Percentiles rank a stretch among this genome's conserved stretches.
Conservation (phyloP, 768 basidiomycete species). For the Hydnomerulius pinastri region DNA sequence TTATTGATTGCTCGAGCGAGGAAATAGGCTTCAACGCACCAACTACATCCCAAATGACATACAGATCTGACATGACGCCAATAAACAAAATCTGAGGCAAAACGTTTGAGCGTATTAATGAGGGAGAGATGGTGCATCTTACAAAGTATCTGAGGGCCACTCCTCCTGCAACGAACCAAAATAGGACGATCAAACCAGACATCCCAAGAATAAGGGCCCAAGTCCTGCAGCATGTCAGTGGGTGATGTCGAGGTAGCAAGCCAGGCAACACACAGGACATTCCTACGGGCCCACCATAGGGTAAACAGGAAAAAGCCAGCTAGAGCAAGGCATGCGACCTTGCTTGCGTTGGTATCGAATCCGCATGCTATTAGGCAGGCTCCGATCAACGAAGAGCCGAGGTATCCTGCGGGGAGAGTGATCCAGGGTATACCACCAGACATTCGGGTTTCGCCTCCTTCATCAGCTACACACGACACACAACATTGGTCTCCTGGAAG, state of each 20-base stretch:
- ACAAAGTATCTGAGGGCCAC: conserved; percentile 79
- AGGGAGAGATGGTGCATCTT: conserved; percentile 16
- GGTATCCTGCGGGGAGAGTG: conserved; percentile 84
- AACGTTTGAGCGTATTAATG: not conserved
- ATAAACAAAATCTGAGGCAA: conserved; percentile 68
- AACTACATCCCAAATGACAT: conserved; percentile 86
- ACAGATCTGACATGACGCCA: conserved; percentile 86
- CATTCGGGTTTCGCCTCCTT: conserved; percentile 87
- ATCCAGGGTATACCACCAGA: conserved; percentile 81
- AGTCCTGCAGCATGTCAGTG: conserved; percentile 45
- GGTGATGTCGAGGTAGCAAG: not conserved
- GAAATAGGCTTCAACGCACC: conserved; percentile 43
- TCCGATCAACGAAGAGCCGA: conserved; percentile 85
- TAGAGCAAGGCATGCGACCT: conserved; percentile 76
- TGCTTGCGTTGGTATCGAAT: conserved; percentile 87
- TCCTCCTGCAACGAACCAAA: conserved; percentile 81
- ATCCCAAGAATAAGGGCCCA: conserved; percentile 81
- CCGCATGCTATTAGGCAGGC: conserved; percentile 86
- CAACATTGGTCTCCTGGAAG: conserved; percentile 10
- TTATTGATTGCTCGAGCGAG: not conserved
- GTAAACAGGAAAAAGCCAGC: conserved; percentile 87
- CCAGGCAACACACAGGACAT: conserved; percentile 58
- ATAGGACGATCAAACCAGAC: conserved; percentile 75
- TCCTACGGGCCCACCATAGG: conserved; percentile 83
- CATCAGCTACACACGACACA: conserved; percentile 67